A percentile compares a stretch with the other conserved stretches of the same genome.
phyloP scores from a whole-genome alignment of 1,284 basidiomycete species.

The Golubevia sp. region DNA sequence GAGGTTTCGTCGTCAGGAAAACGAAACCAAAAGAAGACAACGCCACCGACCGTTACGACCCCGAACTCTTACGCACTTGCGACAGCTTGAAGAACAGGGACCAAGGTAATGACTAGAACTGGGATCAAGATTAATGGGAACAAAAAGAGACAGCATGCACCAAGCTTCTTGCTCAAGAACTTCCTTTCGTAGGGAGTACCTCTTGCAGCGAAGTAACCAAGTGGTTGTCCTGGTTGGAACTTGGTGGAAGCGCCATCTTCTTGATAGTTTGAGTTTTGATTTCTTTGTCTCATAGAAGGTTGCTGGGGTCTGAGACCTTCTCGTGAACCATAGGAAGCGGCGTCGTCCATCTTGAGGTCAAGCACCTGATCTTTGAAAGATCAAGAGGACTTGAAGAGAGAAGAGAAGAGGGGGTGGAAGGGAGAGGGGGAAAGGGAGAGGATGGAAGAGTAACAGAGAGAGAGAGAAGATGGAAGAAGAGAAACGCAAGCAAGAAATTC shows the following conservation, averaged over 20 bases:
- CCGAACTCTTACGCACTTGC: slow-evolving; percentile 14
- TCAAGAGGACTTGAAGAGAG: no score
- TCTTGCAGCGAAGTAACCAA: slow-evolving; percentile 31
- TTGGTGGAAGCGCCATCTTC: slow-evolving; percentile 6
- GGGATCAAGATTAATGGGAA: slow-evolving; percentile 40
- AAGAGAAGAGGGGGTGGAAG: not conserved
- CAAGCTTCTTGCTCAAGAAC: slow-evolving; percentile 47
- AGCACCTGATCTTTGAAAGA: no score
- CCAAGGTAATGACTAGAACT: slow-evolving; percentile 43
- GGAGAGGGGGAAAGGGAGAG: not conserved
- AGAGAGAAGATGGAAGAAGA: not conserved
- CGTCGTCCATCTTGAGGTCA: slow-evolving; percentile 1
- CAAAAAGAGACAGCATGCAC: slow-evolving; percentile 45
- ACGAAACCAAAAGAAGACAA: no score
- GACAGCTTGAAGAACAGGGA: slow-evolving; percentile 59
- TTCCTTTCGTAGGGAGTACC: slow-evolving; percentile 58
- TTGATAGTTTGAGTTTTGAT: not conserved
- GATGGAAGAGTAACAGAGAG: not conserved
- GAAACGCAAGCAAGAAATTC: not conserved
- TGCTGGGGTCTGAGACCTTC: not conserved
- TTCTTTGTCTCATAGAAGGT: not conserved
- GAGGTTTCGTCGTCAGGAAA: no score
- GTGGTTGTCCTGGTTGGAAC: slow-evolving; percentile 15
- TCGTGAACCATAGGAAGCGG: slow-evolving; percentile 1
- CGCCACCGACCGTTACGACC: no score